A percentile compares a stretch with the other conserved stretches of the same genome.
These are phyloP conservation scores for Russula emetica DNA, from an alignment of 768 basidiomycete species.

Conservation along the genomic window DNA sequence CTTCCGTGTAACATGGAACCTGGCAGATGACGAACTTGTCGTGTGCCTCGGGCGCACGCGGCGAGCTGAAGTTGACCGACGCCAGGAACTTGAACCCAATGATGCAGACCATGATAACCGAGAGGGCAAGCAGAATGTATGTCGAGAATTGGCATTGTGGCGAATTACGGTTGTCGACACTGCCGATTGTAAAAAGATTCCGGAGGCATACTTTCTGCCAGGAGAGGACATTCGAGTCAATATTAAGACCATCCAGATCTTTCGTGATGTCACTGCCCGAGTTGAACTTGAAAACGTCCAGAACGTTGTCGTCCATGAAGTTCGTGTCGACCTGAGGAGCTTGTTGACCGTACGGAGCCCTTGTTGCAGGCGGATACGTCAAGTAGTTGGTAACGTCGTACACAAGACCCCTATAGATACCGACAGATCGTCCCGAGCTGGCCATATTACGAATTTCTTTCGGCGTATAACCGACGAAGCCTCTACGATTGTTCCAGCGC, in stretches of 20 bases:
- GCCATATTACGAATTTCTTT: slow-evolving; percentile 72
- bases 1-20: slow-evolving; percentile 98
- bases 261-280: slow-evolving; percentile 83
- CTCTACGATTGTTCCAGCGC: slow-evolving; percentile 84
- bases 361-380: slow-evolving; percentile 56
- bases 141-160: slow-evolving; percentile 88
- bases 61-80: slow-evolving; percentile 75
- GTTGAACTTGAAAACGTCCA: slow-evolving; percentile 70
- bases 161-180: slow-evolving; percentile 88
- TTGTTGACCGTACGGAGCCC: slow-evolving; percentile 46
- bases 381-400: slow-evolving; percentile 88
- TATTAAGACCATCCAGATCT: slow-evolving; percentile 53
- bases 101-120: slow-evolving; percentile 87
- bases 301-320: slow-evolving; percentile 69
- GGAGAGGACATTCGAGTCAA: slow-evolving; percentile 56
- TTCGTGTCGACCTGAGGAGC: slow-evolving; percentile 42
- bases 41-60: slow-evolving; percentile 86
- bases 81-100: slow-evolving; percentile 97
- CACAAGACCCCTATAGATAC: slow-evolving; percentile 79
- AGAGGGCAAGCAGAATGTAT: slow-evolving; percentile 86
- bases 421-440: slow-evolving; percentile 57
- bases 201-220: slow-evolving; percentile 85
- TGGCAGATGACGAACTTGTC: slow-evolving; percentile 98
- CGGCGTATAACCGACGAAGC: slow-evolving; percentile 82
- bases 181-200: slow-evolving; percentile 89